Evolutionary conservation across 352 stramenopile species (phyloP), one percentile per base, ranked within the genome.

Genomic region (Pythium brassicae): DNA sequence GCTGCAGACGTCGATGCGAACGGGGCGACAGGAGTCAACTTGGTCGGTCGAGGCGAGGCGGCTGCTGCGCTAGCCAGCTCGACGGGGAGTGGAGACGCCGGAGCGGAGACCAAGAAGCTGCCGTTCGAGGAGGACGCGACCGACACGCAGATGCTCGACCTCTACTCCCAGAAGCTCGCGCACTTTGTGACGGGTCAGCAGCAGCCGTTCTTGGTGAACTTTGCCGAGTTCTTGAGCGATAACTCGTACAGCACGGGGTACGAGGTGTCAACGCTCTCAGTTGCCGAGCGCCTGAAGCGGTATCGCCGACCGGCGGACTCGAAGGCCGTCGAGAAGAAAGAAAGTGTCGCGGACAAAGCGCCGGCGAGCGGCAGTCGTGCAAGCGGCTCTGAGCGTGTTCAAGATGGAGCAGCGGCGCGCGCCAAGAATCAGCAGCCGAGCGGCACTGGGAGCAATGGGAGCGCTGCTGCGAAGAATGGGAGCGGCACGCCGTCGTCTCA

Each of bases 191-290:
- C 78, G 22, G 79, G 76, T 26, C 78, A 89, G 51, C 83, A 93
- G 50, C 77, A 81, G n/a, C 83, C 83, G 32, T 93, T 95, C 52
- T 53, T 95, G 44, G 53, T 95, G 12, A 75, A 93, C 57, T 91
- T 90, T 50, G 58, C 76, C 6, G 71, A 73, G 37, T 70, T 89
- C 19, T 57, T 95, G 7, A 76, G 62, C 49, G 86, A 95, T 50
- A 95, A 94, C 47, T 75, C 74, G 26, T 94, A 79, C 62, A 94
- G 79, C 55, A 92, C 80, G 1, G 86, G 81, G 0, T 95, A 87
- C 55, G 66, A 90, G 60, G 65, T 84, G 1, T 88, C 79, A 3
- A 86, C 76, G 1, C 50, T 87, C 1, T 82, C 81, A 0, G 72
- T 91, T 15, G 69, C 76, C 9, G 76, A 90, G 53, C 71, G 84